A percentile compares a stretch with the other conserved stretches of the same genome.
Evolutionary conservation across 257 asterid genomes (phyloP).

Genomic region (Capsicum rhomboideum): DNA sequence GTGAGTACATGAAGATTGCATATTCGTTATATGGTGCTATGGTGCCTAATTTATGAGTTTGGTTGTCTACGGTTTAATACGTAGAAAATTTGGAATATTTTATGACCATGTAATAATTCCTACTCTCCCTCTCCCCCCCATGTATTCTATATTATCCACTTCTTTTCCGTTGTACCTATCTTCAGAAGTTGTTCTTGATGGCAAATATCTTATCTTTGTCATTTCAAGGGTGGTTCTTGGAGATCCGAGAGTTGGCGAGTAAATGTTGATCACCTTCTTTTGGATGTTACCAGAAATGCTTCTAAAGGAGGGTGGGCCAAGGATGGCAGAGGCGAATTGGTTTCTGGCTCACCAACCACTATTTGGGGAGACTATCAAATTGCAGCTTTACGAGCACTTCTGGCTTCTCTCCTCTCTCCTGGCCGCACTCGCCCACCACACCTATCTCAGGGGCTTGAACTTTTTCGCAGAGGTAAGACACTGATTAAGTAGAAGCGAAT

Average conservation of each 20-base stretch:
- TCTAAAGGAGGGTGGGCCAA: slow-evolving; percentile 50
- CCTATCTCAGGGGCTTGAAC: slow-evolving; percentile 52
- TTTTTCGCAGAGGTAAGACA: slow-evolving; percentile 57
- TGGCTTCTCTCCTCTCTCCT: slow-evolving; percentile 85
- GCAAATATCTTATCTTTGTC: not conserved
- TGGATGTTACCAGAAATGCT: slow-evolving; percentile 57
- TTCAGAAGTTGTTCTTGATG: not conserved
- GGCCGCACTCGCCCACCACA: slow-evolving; percentile 58
- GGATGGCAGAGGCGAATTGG: slow-evolving; percentile 25
- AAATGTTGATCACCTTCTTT: slow-evolving; percentile 56
- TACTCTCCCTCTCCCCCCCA: not conserved
- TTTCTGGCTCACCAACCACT: slow-evolving; percentile 27
- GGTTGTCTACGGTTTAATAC: not conserved
- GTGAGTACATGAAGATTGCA: not conserved
- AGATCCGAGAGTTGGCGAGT: slow-evolving; percentile 69
- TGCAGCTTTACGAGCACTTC: slow-evolving; percentile 77
- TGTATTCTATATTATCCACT: not conserved
- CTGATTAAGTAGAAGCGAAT: not conserved
- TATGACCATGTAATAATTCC: not conserved
- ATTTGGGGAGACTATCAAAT: slow-evolving; percentile 53
- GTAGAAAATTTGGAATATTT: not conserved
- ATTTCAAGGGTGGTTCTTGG: slow-evolving; percentile 60
- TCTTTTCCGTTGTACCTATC: not conserved
- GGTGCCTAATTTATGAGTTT: not conserved
- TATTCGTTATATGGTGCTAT: not conserved